Conservation (phyloP, 495 filamentous ascomycete genomes). For the Aspergillus diversus region DNA sequence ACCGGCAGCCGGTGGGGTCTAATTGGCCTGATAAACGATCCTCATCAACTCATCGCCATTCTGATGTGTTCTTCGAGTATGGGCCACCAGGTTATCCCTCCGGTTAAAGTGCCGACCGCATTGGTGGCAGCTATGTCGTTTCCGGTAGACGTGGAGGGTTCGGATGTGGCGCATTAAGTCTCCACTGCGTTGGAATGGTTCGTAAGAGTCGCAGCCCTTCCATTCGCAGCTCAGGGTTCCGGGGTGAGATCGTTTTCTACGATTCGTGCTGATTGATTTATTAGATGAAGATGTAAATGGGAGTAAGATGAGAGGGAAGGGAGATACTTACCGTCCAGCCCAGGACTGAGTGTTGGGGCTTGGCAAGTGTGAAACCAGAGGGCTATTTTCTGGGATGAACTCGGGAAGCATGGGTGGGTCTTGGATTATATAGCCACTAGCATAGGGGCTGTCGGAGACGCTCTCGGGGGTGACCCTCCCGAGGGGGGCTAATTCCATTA, state of each 20-base stretch:
- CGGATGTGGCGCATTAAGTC: neutral
- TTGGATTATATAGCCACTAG: no score
- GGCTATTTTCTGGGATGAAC: no score
- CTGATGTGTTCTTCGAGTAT: neutral
- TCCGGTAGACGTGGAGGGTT: neutral
- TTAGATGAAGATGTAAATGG: neutral
- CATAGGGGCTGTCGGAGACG: no score
- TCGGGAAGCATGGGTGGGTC: no score
- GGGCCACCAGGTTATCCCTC: neutral
- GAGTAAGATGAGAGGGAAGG: no score
- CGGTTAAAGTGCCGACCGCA: neutral
- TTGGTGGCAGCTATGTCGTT: neutral
- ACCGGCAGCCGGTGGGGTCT: no score
- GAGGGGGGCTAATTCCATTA: no score
- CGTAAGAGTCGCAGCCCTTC: neutral
- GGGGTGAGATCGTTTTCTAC: neutral
- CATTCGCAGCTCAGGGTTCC: neutral
- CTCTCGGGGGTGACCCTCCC: no score
- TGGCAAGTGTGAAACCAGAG: no score
- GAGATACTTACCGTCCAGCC: no score
- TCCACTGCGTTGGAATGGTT: neutral
- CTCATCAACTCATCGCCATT: neutral
- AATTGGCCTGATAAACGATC: neutral
- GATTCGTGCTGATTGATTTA: neutral
- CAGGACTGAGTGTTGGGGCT: no score